Conservation (phyloP, 495 filamentous ascomycete genomes). For the Penicillium roqueforti region DNA sequence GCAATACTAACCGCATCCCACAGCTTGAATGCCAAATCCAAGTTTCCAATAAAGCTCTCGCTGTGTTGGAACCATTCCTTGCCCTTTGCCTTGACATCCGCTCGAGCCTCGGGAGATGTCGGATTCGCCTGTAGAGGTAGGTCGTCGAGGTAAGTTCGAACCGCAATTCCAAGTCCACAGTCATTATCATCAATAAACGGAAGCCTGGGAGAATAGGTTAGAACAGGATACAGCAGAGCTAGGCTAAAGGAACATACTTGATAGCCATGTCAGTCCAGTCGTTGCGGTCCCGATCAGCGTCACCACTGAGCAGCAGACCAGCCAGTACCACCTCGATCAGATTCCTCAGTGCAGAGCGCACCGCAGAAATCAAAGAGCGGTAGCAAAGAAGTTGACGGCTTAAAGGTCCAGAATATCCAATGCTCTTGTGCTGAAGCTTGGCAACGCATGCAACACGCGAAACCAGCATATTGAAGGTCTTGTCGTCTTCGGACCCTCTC, state of each 20-base stretch:
- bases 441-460: slow-evolving; percentile 80
- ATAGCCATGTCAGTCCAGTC: slow-evolving; percentile 69
- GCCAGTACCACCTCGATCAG: slow-evolving; percentile 74
- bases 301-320: slow-evolving; percentile 74
- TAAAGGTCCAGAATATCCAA: slow-evolving; percentile 91
- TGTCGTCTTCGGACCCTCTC: slow-evolving; percentile 58
- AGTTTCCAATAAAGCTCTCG: slow-evolving; percentile 67
- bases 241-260: slow-evolving; percentile 49
- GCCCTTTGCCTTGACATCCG: slow-evolving; percentile 59
- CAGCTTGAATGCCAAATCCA: slow-evolving; percentile 74
- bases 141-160: slow-evolving; percentile 91
- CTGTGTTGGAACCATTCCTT: slow-evolving; percentile 72
- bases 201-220: slow-evolving; percentile 53
- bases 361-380: slow-evolving; percentile 73
- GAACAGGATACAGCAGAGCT: slow-evolving; percentile 8
- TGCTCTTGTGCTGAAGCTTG: slow-evolving; percentile 73
- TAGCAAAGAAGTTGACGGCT: slow-evolving; percentile 86
- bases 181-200: slow-evolving; percentile 84
- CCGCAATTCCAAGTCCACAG: slow-evolving; percentile 81
- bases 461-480: slow-evolving; percentile 69
- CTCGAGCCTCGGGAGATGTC: slow-evolving; percentile 55
- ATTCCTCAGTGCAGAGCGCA: slow-evolving; percentile 74
- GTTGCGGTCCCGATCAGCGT: slow-evolving; percentile 63
- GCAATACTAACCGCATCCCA: slow-evolving; percentile 66
- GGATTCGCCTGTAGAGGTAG: slow-evolving; percentile 51